phyloP scores from a whole-genome alignment of 2,329 filamentous ascomycete genomes.

The Alternaria ethzedia region DNA sequence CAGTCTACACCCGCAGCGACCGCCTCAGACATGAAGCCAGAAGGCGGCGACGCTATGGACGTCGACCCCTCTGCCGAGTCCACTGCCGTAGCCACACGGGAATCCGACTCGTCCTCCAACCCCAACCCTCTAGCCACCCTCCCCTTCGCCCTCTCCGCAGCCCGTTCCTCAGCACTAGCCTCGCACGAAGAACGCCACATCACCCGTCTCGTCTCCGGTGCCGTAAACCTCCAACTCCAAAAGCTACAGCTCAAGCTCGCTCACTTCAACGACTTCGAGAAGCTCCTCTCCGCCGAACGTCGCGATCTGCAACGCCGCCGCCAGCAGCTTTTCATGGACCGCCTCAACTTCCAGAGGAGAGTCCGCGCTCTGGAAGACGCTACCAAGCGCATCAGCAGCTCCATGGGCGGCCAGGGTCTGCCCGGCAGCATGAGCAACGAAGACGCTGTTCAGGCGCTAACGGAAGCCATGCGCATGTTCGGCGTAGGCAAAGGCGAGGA shows the following conservation, averaged over 20 bases:
- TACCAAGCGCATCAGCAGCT: slow-evolving; percentile 58
- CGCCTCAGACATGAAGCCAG: slow-evolving; percentile 59
- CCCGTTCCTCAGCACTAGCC: slow-evolving; percentile 83
- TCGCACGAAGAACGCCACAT: slow-evolving; percentile 98
- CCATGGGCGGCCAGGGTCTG: slow-evolving; percentile 39
- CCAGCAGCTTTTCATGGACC: slow-evolving; percentile 92
- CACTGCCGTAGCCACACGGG: slow-evolving; percentile 44
- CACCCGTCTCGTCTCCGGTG: slow-evolving; percentile 88
- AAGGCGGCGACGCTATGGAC: slow-evolving; percentile 65
- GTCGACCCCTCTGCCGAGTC: slow-evolving; percentile 60
- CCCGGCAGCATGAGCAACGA: slow-evolving; percentile 41
- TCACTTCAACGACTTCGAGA: slow-evolving; percentile 96
- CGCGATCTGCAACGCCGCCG: slow-evolving; percentile 89
- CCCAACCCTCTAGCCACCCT: slow-evolving; percentile 69
- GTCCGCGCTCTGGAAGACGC: slow-evolving; percentile 82
- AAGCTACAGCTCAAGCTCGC: slow-evolving; percentile 95
- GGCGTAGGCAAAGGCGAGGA: slow-evolving; percentile 48
- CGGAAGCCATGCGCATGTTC: slow-evolving; percentile 42
- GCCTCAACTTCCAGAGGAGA: slow-evolving; percentile 86
- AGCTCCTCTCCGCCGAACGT: slow-evolving; percentile 87
- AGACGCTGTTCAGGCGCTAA: slow-evolving; percentile 42
- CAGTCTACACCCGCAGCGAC: slow-evolving; percentile 52
- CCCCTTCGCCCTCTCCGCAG: slow-evolving; percentile 84
- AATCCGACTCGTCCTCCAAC: slow-evolving; percentile 16
- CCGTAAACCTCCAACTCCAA: slow-evolving; percentile 90